Evolutionary conservation across 257 asterid species (phyloP).

Genomic region (Nicotiana undulata): DNA sequence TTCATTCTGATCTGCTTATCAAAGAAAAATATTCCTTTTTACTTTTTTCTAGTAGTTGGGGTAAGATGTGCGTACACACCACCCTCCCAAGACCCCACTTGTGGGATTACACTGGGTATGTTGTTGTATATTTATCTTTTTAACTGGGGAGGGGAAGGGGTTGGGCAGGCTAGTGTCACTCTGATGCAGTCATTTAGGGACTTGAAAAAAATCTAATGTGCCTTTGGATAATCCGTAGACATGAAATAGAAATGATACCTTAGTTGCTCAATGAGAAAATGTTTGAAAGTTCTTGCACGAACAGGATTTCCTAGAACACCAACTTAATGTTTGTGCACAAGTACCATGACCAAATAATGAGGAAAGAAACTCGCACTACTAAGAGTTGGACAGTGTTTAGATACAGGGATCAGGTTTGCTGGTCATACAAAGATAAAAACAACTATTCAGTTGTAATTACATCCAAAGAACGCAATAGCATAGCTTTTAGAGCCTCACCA

Average conservation of each 20-base stretch:
- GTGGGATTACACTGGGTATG: no score
- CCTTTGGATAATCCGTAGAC: not conserved
- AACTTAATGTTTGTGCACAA: not conserved
- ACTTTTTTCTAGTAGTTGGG: not conserved
- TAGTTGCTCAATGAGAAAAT: not conserved
- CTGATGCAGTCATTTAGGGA: not conserved
- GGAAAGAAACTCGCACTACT: not conserved
- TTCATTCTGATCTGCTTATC: not conserved
- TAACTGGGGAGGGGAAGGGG: not conserved
- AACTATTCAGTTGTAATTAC: not conserved
- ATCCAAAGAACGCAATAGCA: slow-evolving; percentile 4
- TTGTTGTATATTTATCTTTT: not conserved
- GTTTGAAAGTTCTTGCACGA: not conserved
- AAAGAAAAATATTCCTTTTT: not conserved
- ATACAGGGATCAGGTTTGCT: not conserved
- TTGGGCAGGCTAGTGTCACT: not conserved
- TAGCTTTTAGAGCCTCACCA: slow-evolving; percentile 51
- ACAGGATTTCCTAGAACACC: not conserved
- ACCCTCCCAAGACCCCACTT: no score
- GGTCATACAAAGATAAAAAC: not conserved
- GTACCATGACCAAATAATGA: not conserved
- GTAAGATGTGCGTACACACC: no score
- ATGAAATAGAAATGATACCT: not conserved
- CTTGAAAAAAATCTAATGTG: not conserved
- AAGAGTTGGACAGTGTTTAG: not conserved